phyloP scores from a whole-genome alignment of 2,329 filamentous ascomycete species.

The Fusarium udum region DNA sequence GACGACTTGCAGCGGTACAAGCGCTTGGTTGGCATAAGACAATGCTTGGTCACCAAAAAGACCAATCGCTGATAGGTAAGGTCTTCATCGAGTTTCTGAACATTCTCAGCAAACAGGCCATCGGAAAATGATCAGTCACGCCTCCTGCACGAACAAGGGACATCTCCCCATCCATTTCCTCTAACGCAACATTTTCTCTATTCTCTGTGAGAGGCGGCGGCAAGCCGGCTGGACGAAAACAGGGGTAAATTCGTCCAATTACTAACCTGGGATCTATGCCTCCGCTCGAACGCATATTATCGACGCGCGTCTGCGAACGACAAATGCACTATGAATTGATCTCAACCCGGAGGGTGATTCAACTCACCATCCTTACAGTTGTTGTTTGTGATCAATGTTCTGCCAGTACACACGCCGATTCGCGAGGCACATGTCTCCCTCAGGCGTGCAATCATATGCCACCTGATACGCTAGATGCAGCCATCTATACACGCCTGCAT shows the following conservation, averaged over 20 bases:
- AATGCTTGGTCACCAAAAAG: slow-evolving; percentile 12
- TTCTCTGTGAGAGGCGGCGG: neutral
- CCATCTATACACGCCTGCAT: slow-evolving; percentile 14
- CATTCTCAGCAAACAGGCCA: neutral
- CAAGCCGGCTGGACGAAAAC: neutral
- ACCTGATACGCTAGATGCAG: slow-evolving; percentile 10
- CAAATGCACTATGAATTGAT: slow-evolving; percentile 1
- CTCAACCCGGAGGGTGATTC: neutral
- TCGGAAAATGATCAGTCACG: neutral
- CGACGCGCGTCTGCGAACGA: neutral
- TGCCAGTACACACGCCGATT: neutral
- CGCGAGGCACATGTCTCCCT: slow-evolving; percentile 6
- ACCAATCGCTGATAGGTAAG: slow-evolving; percentile 6
- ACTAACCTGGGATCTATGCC: neutral
- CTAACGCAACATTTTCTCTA: neutral
- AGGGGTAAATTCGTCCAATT: neutral
- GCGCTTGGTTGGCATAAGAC: slow-evolving; percentile 15
- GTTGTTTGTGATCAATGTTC: neutral
- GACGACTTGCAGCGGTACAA: slow-evolving; percentile 27
- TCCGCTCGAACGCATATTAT: neutral
- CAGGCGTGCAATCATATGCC: neutral
- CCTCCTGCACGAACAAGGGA: neutral
- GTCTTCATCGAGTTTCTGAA: neutral
- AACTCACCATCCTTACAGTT: neutral
- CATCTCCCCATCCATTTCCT: neutral